These are phyloP conservation scores for Xanthoceras sorbifolium DNA, from an alignment of 345 rosid species.

Conservation along the genomic window DNA sequence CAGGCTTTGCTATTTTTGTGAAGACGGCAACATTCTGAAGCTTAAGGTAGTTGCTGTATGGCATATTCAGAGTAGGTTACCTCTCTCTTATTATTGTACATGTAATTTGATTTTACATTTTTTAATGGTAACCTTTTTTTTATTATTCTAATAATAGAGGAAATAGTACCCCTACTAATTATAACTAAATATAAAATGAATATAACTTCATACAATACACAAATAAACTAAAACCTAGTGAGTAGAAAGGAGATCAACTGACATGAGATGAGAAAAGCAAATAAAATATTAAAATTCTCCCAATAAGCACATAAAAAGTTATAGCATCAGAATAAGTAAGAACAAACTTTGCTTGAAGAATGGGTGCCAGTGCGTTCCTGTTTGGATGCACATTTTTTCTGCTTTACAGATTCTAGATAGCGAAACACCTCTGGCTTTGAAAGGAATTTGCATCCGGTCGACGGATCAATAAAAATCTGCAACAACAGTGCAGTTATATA, in stretches of 20 bases:
- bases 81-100: neutral
- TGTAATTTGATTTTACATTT: neutral
- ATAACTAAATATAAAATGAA: neutral
- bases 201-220: neutral
- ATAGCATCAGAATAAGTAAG: slow-evolving; percentile 4
- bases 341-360: slow-evolving; percentile 31
- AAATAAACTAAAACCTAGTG: neutral
- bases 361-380: neutral
- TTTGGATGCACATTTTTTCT: slow-evolving; percentile 10
- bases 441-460: slow-evolving; percentile 36
- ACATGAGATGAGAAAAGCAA: neutral
- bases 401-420: slow-evolving; percentile 29
- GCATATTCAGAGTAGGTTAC: neutral
- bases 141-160: neutral
- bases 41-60: neutral
- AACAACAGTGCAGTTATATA: slow-evolving; percentile 15
- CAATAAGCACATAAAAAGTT: neutral
- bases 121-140: neutral
- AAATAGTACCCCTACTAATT: neutral
- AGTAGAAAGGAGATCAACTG: neutral
- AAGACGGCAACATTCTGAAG: neutral
- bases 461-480: slow-evolving; percentile 39
- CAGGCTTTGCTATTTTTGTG: neutral
- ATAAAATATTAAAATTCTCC: neutral
- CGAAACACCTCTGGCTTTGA: slow-evolving; percentile 45